Percentiles rank a stretch among this genome's conserved stretches.
Evolutionary conservation across 2,329 filamentous ascomycete genomes (phyloP).

Genomic region (Aureobasidium sp.): DNA sequence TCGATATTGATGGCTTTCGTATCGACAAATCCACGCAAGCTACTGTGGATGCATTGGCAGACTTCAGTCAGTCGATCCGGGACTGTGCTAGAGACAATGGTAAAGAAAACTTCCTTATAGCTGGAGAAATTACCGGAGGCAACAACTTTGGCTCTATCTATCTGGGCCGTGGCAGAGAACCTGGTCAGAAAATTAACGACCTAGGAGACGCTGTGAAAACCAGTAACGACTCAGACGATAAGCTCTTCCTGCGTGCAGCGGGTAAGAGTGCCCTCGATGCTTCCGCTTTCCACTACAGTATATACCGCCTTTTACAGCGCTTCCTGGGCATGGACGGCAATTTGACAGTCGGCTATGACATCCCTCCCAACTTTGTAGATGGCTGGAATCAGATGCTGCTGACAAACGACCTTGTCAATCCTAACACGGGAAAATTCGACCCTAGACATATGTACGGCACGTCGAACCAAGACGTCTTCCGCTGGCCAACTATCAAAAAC

Average conservation of each 20-base stretch:
- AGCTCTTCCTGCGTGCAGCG: constrained; percentile 44
- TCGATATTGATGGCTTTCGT: constrained; percentile 62
- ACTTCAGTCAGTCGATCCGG: constrained; percentile 51
- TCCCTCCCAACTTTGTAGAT: constrained; percentile 45
- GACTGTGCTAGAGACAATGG: constrained; percentile 50
- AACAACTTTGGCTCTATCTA: constrained; percentile 56
- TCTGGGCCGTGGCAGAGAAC: constrained; percentile 54
- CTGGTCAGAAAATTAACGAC: constrained; percentile 43
- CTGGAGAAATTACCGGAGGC: constrained; percentile 58
- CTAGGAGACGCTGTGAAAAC: constrained; percentile 43
- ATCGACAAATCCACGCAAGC: constrained; percentile 61
- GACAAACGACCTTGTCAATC: constrained; percentile 55
- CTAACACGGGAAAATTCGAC: constrained; percentile 54
- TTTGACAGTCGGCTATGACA: constrained; percentile 36
- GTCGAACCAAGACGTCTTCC: constrained; percentile 60
- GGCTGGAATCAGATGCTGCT: constrained; percentile 51
- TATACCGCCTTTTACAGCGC: constrained; percentile 54
- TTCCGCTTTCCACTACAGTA: constrained; percentile 57
- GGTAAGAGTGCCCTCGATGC: constrained; percentile 51
- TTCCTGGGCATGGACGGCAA: constrained; percentile 56
- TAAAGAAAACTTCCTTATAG: constrained; percentile 58
- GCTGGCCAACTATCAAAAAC: constrained; percentile 53
- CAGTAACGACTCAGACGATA: constrained; percentile 38
- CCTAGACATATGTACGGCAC: constrained; percentile 56
- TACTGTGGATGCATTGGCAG: constrained; percentile 54